Conservation (phyloP, 768 basidiomycete species). For the Hygrocybe punicea region DNA sequence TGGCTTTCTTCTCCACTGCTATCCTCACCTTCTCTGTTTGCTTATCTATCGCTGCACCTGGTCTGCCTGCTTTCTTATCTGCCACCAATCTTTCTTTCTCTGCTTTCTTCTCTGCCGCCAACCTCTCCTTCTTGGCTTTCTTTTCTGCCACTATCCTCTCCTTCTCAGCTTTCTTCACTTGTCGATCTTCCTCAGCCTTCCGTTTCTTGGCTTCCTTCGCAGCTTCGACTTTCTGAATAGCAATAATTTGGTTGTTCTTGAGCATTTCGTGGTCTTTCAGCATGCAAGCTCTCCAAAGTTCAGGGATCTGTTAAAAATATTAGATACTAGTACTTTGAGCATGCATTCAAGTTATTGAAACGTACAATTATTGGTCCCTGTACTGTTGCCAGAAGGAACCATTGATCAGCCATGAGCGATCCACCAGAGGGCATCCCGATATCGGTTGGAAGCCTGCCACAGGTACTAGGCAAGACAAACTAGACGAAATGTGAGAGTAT, state of each 20-base stretch:
- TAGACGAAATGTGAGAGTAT: not conserved
- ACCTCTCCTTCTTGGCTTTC: no score
- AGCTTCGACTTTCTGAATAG: not conserved
- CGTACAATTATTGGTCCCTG: not conserved
- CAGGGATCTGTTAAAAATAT: not conserved
- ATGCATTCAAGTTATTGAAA: not conserved
- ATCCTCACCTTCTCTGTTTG: no score
- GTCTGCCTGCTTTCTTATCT: no score
- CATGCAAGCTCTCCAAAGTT: not conserved
- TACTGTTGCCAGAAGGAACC: not conserved
- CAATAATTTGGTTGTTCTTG: not conserved
- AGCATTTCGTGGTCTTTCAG: not conserved
- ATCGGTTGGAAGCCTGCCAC: slow-evolving; percentile 14
- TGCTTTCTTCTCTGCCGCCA: no score
- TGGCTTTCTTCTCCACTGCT: no score
- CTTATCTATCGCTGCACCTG: no score
- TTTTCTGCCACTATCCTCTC: no score
- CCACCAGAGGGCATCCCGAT: slow-evolving; percentile 25
- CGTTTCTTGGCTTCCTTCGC: not conserved
- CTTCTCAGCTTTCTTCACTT: no score
- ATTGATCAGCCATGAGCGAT: slow-evolving; percentile 25
- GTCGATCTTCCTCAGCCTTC: not conserved
- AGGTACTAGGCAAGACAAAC: slow-evolving; percentile 1
- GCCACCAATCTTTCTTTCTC: not conserved
- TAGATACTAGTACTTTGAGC: not conserved